Evolutionary conservation across 352 stramenopile species (phyloP), one percentile per base, ranked within the genome.

Genomic region (Phytophthora brassicae): DNA sequence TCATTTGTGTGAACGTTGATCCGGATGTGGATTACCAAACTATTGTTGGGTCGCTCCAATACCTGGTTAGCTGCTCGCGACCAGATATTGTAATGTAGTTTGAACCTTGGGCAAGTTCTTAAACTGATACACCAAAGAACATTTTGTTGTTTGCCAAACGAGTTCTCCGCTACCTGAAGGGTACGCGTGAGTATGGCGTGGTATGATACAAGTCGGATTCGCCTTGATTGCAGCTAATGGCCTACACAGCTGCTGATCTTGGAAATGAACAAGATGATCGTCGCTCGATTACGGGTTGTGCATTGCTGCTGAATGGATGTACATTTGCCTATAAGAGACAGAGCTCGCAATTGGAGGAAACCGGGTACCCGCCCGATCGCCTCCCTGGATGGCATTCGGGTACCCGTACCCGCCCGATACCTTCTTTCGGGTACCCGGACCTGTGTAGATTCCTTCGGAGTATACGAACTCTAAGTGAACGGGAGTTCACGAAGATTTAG

Each of bases 261-360:
- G 22, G 49, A 6, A 60, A 54, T 43, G 48, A 60, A 23, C 59
- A 66, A 20, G 42, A 66, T 44, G 49, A 46, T 24, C 48, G 57
- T 42, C 20, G 41, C 3, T 59, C 48, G 0, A 54, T 65, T 12
- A 65, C 48, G 7, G 57, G 57, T 7, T 59, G 48, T 49, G 48
- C 53, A 11, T 20, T 59, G 9, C 57, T 49, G 14, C 13, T 65
- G 14, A 65, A 59, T 44, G 42, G 48, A 4, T 65, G 48, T 7
- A 54, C 20, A 0, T 58, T 48, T 22, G 47, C 56, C 1, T 64
- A 58, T 29, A 57, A 52, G n/a, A n/a, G n/a, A n/a, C n/a, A n/a
- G n/a, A n/a, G n/a, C n/a, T n/a, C n/a, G n/a, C n/a, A n/a, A n/a
- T n/a, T n/a, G n/a, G n/a, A n/a, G n/a, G n/a, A n/a, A n/a, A n/a